Base-by-base conservation (phyloP, 2,329 filamentous ascomycete genomes). In the Myriangium duriaei region DNA sequence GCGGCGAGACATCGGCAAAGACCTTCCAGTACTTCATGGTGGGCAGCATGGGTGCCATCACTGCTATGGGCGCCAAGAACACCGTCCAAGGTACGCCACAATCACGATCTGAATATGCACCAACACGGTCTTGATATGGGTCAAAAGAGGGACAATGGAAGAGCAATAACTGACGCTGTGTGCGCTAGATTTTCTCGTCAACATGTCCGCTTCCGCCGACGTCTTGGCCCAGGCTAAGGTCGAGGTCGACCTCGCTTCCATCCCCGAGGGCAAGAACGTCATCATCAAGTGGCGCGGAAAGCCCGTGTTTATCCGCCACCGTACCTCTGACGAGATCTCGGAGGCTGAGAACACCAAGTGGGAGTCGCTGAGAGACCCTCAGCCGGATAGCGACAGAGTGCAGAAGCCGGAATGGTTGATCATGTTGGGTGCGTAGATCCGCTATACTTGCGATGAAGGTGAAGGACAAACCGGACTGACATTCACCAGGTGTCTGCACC, bases 211-310 rank as follows among this genome's bases (percentile, higher is more conserved):
- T 47, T 98, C 91, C 45, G 91, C 91, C 66, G 91, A 98, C 59
- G 86, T 98, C 59, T 69, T 98, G 68, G 91, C 92, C 61, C 92
- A 95, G 79, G 91, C 91, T 65, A 98, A 98, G 80, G 91, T 98
- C 53, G 91, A 98, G 72, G 81, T 98, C 53, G 85, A 94, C 64
- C 81, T 98, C 51, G 72, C 71, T 55, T 64, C 84, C 48, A 96
- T 98, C 56, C 91, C 91, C 47, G 88, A 96, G 73, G 91, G 91
- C 75, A 98, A 96, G 82, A 98, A 98, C 71, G 91, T 98, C 62
- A 92, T 98, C 64, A 93, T 98, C 74, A 98, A 98, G 73, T 98
- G 91, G 91, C 83, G 91, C 73, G 91, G 91, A 64, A 98, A 98
- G 82, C 91, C 91, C 64, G 86, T 98, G 63, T 98, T 98, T 74